Conservation (phyloP, 164 flowering plant species). For the Chloranthus sessilifolius region DNA sequence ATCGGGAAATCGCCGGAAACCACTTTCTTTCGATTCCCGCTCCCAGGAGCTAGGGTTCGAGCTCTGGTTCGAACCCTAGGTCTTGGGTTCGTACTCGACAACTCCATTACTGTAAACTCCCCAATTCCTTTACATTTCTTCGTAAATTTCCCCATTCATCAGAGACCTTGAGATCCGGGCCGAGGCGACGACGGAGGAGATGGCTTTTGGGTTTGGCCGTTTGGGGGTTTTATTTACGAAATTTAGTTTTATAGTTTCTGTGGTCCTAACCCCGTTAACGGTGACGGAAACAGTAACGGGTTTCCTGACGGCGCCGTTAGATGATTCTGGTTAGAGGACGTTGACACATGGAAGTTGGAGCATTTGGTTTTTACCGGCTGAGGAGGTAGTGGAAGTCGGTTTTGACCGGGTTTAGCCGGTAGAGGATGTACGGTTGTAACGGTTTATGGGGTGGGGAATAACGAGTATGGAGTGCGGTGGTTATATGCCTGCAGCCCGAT, state of each 20-base stretch:
- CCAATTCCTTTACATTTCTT: constrained; percentile 25
- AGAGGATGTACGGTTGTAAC: constrained; percentile 3
- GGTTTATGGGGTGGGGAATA: too few relatives aligned
- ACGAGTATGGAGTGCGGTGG: too few relatives aligned
- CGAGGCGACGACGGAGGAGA: constrained; percentile 28
- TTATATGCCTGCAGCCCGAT: too few relatives aligned
- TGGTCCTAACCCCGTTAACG: constrained; percentile 26
- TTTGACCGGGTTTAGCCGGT: constrained; percentile 6
- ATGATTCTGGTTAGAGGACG: too few relatives aligned
- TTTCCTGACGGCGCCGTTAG: constrained; percentile 40
- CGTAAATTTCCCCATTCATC: constrained; percentile 23
- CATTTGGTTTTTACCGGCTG: constrained; percentile 15
- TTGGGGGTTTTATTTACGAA: too few relatives aligned
- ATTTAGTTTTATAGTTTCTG: too few relatives aligned
- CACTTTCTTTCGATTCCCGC: constrained; percentile 20
- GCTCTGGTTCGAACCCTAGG: too few relatives aligned
- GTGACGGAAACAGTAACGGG: too few relatives aligned
- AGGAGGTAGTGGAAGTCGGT: background rate
- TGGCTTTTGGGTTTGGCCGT: constrained; percentile 15
- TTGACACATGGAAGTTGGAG: too few relatives aligned
- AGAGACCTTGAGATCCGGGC: constrained; percentile 8
- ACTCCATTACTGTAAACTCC: constrained; percentile 31
- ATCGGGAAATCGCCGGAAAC: constrained; percentile 14
- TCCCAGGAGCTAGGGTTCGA: constrained; percentile 16
- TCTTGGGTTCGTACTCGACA: constrained; percentile 28